These are phyloP conservation scores for Pseudonitzschia multistriata DNA, from an alignment of 108 stramenopile genomes.

Conservation along the genomic window DNA sequence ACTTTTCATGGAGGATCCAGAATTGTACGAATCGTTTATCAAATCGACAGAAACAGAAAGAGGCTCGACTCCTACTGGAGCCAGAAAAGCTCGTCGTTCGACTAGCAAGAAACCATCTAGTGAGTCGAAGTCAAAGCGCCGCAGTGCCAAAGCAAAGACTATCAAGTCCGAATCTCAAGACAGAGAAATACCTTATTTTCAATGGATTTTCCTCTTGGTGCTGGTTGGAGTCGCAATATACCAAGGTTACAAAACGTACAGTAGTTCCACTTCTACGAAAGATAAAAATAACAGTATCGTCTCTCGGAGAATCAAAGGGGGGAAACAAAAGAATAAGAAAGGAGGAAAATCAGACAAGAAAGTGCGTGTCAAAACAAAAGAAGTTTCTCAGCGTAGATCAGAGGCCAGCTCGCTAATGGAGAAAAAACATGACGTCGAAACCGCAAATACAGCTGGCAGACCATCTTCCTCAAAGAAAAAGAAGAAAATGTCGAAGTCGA, in stretches of 20 bases:
- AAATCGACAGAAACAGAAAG: constrained; percentile 4
- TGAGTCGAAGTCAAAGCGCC: not conserved
- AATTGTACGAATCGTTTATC: constrained; percentile 19
- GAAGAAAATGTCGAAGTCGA: constrained; percentile 2
- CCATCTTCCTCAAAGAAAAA: not conserved
- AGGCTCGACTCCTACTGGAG: not conserved
- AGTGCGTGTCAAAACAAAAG: not conserved
- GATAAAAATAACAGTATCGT: not conserved
- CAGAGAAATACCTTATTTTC: constrained; percentile 39
- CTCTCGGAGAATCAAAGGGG: not conserved
- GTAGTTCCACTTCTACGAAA: not conserved
- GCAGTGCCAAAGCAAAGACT: not conserved
- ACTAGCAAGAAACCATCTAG: constrained; percentile 7
- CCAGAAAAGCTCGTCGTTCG: not conserved
- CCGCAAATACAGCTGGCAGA: not conserved
- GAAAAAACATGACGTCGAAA: not conserved
- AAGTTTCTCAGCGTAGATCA: not conserved
- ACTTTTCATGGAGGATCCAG: constrained; percentile 44
- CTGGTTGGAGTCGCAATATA: constrained; percentile 27
- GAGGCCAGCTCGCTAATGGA: not conserved
- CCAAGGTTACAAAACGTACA: constrained; percentile 33
- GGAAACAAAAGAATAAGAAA: constrained; percentile 9
- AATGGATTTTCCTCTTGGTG: constrained; percentile 42
- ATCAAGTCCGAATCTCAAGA: constrained; percentile 12
- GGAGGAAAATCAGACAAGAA: constrained; percentile 14